These are phyloP conservation scores for Rhodotorula glutinis DNA, from an alignment of 1,284 basidiomycete species.

Conservation along the genomic window DNA sequence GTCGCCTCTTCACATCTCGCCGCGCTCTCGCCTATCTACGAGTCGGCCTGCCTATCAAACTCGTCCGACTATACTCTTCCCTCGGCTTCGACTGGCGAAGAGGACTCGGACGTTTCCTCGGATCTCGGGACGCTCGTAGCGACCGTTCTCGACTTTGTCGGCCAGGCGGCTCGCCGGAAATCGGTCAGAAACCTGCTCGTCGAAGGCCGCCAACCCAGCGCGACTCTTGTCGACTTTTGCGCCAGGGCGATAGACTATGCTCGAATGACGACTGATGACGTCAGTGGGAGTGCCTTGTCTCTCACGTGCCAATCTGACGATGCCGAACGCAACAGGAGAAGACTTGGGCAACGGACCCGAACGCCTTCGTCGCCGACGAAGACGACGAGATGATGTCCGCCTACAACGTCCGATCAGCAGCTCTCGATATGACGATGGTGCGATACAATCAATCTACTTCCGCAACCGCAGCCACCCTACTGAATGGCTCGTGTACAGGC, in stretches of 20 bases:
- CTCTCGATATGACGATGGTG: constrained; percentile 78
- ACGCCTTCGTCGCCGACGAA: constrained; percentile 89
- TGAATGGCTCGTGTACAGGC: constrained; percentile 53
- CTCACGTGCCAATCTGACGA: neutral
- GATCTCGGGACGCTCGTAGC: constrained; percentile 68
- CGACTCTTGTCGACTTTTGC: constrained; percentile 58
- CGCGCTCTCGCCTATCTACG: constrained; percentile 64
- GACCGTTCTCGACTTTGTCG: constrained; percentile 75
- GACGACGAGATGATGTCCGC: constrained; percentile 76
- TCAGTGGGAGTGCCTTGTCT: constrained; percentile 49
- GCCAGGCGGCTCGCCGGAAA: constrained; percentile 61
- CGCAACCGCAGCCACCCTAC: no score
- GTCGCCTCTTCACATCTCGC: constrained; percentile 65
- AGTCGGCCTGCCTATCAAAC: constrained; percentile 61
- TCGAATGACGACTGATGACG: constrained; percentile 86
- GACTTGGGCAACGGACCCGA: constrained; percentile 81
- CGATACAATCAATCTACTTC: constrained; percentile 40
- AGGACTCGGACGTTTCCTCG: constrained; percentile 62
- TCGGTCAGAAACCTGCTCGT: constrained; percentile 63
- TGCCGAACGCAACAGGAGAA: constrained; percentile 62
- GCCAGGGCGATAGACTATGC: constrained; percentile 65
- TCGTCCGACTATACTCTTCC: constrained; percentile 52
- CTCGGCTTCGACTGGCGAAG: constrained; percentile 63
- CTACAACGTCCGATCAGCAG: constrained; percentile 77
- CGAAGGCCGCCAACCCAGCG: constrained; percentile 42